Evolutionary conservation across 768 basidiomycete species (phyloP), one percentile per base, ranked within the genome.

Genomic region (Suillus subaureus): DNA sequence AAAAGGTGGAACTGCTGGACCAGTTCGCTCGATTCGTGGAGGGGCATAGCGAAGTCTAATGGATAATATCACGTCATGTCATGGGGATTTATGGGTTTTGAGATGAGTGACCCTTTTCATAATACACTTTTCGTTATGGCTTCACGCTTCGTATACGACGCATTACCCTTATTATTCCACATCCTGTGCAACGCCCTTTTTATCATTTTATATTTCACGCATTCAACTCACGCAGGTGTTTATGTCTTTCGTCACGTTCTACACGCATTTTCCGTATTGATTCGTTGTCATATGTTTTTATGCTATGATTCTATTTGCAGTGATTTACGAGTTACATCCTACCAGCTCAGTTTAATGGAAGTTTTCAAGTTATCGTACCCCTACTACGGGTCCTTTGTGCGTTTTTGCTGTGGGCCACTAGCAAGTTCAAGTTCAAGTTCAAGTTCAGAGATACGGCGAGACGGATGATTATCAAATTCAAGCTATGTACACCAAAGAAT

Each of bases 21-120:
- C 82, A 82, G 65, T 88, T 92, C 69, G 77, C 85, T 57, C 79
- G 82, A 60, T 85, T 91, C 65, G 87, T 91, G 65, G 74, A 79
- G 66, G 69, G 61, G 47, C 77, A 78, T 49, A 64, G 43, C 28
- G 72, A 69, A 73, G 39, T 42, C 13, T 60, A 21, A 60, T 11
- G 40, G 26, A 42, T 42, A 42, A 60, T 28, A 13, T 42, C 21
- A 55, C 21, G 26, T 40, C 37, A 40, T 60, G 39, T 28, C 12
- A 31, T 21, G 18, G 40, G 31, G 54, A 35, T 35, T 33, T 35
- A 35, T 35, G 12, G 33, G 58, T 60, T 60, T 6, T 42, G 39
- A 58, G 57, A 58, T 40, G 57, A 58, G 57, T 58, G 42, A 28
- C 9, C 11, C 18, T 58, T 42, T 28, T 58, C 23, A 28, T 26